Evolutionary conservation across 2,329 filamentous ascomycete genomes (phyloP).

Genomic region (Calonectria pauciramosa): DNA sequence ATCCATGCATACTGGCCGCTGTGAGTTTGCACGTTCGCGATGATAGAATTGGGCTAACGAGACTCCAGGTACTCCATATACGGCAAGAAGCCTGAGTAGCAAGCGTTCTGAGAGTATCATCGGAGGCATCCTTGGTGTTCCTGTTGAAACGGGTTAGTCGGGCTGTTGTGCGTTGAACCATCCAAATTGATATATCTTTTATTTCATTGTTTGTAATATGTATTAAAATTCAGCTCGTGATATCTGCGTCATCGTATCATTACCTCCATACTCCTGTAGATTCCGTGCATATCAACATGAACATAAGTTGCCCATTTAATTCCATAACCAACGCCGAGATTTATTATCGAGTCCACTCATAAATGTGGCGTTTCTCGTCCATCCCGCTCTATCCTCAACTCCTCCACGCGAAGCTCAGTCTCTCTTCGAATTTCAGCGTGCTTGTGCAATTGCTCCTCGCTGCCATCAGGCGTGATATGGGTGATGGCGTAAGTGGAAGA

Average conservation of each 20-base stretch:
- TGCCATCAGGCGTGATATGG: conserved; percentile 4
- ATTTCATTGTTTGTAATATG: not conserved
- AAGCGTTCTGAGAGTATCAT: too few relatives aligned
- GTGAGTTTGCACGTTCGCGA: conserved; percentile 5
- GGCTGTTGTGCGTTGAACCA: not conserved
- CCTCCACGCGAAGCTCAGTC: not conserved
- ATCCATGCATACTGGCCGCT: conserved; percentile 41
- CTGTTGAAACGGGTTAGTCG: not conserved
- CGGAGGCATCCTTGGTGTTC: too few relatives aligned
- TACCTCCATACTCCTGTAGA: too few relatives aligned
- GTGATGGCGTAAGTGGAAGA: not conserved
- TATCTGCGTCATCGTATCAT: not conserved
- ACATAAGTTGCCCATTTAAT: not conserved
- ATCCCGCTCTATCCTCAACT: not conserved
- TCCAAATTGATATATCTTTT: not conserved
- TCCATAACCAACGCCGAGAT: not conserved
- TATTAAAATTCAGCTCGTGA: not conserved
- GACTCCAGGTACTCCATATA: not conserved
- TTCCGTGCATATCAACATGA: not conserved
- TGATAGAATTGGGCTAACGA: not conserved
- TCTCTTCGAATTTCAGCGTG: not conserved
- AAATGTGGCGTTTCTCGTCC: not conserved
- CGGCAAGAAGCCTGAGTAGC: not conserved
- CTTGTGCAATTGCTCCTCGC: not conserved
- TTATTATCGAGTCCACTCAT: not conserved